Conservation (phyloP, 768 basidiomycete genomes). For the Xanthoconium purpureum region DNA sequence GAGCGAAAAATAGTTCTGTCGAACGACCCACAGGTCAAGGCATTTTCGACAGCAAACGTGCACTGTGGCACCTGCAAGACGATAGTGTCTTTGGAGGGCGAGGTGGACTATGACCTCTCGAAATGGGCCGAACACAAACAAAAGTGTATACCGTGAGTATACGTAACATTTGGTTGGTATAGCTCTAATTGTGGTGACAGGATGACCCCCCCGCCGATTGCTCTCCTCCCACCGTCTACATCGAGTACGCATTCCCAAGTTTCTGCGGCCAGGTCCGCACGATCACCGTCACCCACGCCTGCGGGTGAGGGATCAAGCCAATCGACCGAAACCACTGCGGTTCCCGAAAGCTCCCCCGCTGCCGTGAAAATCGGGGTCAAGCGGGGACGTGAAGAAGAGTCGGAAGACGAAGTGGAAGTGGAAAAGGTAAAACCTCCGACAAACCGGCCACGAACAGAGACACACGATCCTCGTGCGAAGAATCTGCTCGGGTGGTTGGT, state of each 20-base stretch:
- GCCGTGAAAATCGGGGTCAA: slow-evolving; percentile 37
- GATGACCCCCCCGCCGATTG: slow-evolving; percentile 17
- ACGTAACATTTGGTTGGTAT: not conserved
- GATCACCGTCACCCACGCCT: slow-evolving; percentile 14
- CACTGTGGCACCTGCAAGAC: slow-evolving; percentile 51
- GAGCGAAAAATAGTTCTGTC: slow-evolving; percentile 60
- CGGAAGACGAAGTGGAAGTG: slow-evolving; percentile 25
- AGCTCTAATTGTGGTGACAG: slow-evolving; percentile 13
- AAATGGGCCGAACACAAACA: slow-evolving; percentile 64
- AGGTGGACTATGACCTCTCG: slow-evolving; percentile 56
- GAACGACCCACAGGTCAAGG: slow-evolving; percentile 61
- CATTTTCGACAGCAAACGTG: slow-evolving; percentile 43
- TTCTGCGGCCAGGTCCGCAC: slow-evolving; percentile 12
- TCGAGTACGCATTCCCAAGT: slow-evolving; percentile 15
- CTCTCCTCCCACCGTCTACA: slow-evolving; percentile 20
- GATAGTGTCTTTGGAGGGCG: slow-evolving; percentile 44
- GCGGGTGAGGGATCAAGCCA: slow-evolving; percentile 23
- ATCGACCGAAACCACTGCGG: slow-evolving; percentile 39
- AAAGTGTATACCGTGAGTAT: slow-evolving; percentile 41
- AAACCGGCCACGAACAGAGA: slow-evolving; percentile 52
- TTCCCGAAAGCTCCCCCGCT: slow-evolving; percentile 24
- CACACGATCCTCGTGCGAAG: slow-evolving; percentile 41
- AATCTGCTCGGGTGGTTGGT: slow-evolving; percentile 58
- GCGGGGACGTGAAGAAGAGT: slow-evolving; percentile 49
- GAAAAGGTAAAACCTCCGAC: slow-evolving; percentile 42